Percentiles rank a stretch among this genome's conserved stretches.
phyloP scores from a whole-genome alignment of 208 protist genomes.

The Trichomonas vaginalis region DNA sequence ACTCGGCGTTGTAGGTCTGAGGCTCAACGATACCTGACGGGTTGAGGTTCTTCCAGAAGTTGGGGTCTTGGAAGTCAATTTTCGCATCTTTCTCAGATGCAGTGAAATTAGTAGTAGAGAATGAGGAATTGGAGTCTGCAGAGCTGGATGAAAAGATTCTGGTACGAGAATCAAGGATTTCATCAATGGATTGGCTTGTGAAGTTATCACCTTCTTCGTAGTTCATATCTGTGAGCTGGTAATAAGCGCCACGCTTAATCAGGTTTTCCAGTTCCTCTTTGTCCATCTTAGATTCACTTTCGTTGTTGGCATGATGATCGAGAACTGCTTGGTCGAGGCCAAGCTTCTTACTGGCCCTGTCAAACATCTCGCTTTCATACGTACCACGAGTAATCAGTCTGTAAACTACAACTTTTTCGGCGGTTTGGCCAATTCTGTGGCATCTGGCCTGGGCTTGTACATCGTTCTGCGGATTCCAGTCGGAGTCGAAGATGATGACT shows the following conservation, averaged over 20 bases:
- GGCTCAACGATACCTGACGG: not conserved
- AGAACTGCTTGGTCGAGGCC: conserved; percentile 56
- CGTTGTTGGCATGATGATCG: not conserved
- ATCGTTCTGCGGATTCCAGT: conserved; percentile 94
- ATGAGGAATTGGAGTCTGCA: not conserved
- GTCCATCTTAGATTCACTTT: not conserved
- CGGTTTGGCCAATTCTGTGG: conserved; percentile 78
- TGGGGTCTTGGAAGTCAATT: not conserved
- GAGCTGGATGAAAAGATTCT: not conserved
- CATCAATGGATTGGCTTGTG: not conserved
- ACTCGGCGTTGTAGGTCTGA: not conserved
- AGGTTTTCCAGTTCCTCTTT: not conserved
- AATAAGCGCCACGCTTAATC: conserved; percentile 17
- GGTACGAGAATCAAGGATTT: not conserved
- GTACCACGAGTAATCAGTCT: conserved; percentile 40
- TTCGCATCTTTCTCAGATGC: not conserved
- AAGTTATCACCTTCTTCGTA: conserved; percentile 4
- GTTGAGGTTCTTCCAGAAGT: not conserved
- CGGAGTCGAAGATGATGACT: conserved; percentile 59
- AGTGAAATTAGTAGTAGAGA: not conserved
- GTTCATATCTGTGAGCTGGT: not conserved
- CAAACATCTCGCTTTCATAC: conserved; percentile 71
- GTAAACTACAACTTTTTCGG: conserved; percentile 32
- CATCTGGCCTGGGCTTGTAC: conserved; percentile 74
- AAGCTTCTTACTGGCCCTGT: conserved; percentile 62